Conservation (phyloP, 2,329 filamentous ascomycete genomes). For the Venturia asperata region DNA sequence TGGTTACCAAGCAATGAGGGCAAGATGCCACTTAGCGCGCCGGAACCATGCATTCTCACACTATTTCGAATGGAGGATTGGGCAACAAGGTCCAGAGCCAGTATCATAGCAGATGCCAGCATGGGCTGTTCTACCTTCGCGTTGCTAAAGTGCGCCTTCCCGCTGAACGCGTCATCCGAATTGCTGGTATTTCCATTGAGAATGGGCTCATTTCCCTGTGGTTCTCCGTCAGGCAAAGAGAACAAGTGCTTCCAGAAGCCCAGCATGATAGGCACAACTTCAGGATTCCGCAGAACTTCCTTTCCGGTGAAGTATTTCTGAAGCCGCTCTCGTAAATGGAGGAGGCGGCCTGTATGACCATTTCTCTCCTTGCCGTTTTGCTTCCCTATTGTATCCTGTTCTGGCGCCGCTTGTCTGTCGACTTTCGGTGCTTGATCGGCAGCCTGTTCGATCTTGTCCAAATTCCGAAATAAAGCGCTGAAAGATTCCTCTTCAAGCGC, state of each 20-base stretch:
- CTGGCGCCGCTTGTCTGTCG: constrained; percentile 20
- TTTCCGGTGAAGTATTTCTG: constrained; percentile 31
- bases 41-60: constrained; percentile 32
- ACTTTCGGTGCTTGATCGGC: not conserved
- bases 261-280: constrained; percentile 35
- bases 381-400: not conserved
- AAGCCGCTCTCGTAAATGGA: not conserved
- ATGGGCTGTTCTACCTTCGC: constrained; percentile 19
- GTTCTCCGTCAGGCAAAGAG: constrained; percentile 21
- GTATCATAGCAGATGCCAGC: constrained; percentile 32
- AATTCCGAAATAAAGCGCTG: constrained; percentile 55
- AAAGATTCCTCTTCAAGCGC: constrained; percentile 71
- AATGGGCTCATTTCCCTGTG: not conserved
- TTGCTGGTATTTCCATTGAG: not conserved
- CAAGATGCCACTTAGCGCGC: constrained; percentile 30
- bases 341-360: not conserved
- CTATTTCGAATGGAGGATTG: constrained; percentile 34
- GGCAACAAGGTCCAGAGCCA: constrained; percentile 31
- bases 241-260: constrained; percentile 35
- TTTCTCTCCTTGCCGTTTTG: constrained; percentile 10
- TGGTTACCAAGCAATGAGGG: constrained; percentile 31
- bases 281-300: constrained; percentile 35
- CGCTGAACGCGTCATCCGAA: constrained; percentile 24
- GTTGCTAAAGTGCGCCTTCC: constrained; percentile 26
- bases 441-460: constrained; percentile 24